Evolutionary conservation across 768 basidiomycete genomes (phyloP).

Genomic region (Mycena kentingensis): DNA sequence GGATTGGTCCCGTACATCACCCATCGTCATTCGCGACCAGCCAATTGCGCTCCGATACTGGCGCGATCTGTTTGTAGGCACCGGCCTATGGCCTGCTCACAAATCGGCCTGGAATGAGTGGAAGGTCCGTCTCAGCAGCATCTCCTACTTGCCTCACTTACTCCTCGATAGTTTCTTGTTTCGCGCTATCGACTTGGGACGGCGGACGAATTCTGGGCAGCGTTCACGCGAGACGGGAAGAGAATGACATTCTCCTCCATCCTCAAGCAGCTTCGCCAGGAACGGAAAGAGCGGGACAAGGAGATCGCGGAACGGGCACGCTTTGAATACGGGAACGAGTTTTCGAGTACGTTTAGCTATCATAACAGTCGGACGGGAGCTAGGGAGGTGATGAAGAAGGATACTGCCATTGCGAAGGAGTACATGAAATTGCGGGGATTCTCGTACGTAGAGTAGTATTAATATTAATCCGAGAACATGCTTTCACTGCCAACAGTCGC

Average conservation of each 20-base stretch:
- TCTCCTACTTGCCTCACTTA: background rate
- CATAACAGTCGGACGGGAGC: constrained; percentile 6
- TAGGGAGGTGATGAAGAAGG: constrained; percentile 15
- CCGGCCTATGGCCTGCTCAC: constrained; percentile 7
- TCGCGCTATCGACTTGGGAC: constrained; percentile 16
- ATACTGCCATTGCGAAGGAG: constrained; percentile 14
- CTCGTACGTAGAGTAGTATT: no score
- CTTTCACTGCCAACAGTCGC: no score
- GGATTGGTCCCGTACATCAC: constrained; percentile 23
- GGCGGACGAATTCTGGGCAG: constrained; percentile 21
- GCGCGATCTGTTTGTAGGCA: constrained; percentile 9
- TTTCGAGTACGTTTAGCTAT: constrained; percentile 21
- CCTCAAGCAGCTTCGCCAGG: background rate
- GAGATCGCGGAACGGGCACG: constrained; percentile 10
- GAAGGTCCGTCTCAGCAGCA: constrained; percentile 12
- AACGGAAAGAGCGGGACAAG: constrained; percentile 11
- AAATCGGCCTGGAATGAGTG: constrained; percentile 19
- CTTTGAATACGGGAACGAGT: constrained; percentile 19
- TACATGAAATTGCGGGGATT: no score
- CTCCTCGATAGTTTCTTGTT: constrained; percentile 15
- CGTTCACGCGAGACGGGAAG: constrained; percentile 15
- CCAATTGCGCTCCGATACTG: constrained; percentile 9
- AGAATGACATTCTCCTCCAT: constrained; percentile 23
- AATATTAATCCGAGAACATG: no score
- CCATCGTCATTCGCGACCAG: constrained; percentile 19